Evolutionary conservation across 2,329 filamentous ascomycete genomes (phyloP), one percentile per base, ranked within the genome.

Genomic region (Domatiomyces catenatus): DNA sequence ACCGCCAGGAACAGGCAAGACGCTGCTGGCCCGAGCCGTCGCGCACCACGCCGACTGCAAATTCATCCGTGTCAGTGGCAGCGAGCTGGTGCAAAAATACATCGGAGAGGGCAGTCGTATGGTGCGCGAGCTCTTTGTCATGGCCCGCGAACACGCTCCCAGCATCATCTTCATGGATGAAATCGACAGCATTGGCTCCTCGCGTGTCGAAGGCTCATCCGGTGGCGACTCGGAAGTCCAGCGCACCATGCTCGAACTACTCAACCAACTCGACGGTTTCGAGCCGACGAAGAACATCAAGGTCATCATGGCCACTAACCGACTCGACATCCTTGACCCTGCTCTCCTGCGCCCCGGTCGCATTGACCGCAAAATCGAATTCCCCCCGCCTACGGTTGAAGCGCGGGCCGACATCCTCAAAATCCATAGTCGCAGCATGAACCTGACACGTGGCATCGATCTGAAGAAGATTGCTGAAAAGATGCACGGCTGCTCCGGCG

Each of bases 101-200:
- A 98, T 98, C 62, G 92, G 92, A 65, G 92, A 98, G 68, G 92
- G 92, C 64, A 92, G 85, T 61, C 83, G 92, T 61, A 98, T 98
- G 92, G 92, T 98, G 57, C 86, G 92, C 64, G 92, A 98, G 71
- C 77, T 98, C 48, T 98, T 98, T 76, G 86, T 98, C 66, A 98
- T 98, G 92, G 92, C 92, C 24, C 80, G 92, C 69, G 92, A 98
- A 67, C 92, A 98, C 62, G 92, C 92, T 1, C 92, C 92, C 19
- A 94, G 86, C 59, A 98, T 98, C 71, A 98, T 98, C 70, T 98
- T 98, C 75, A 98, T 98, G 92, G 92, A 98, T 68, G 92, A 98
- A 70, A 96, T 98, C 69, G 92, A 98, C 74, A 94, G 86, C 60
- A 98, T 98, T 69, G 92, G 92, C 57, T 95, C 89, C 32, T 94